phyloP scores from a whole-genome alignment of 78 protist genomes.

The Tieghemostelium lacteum region DNA sequence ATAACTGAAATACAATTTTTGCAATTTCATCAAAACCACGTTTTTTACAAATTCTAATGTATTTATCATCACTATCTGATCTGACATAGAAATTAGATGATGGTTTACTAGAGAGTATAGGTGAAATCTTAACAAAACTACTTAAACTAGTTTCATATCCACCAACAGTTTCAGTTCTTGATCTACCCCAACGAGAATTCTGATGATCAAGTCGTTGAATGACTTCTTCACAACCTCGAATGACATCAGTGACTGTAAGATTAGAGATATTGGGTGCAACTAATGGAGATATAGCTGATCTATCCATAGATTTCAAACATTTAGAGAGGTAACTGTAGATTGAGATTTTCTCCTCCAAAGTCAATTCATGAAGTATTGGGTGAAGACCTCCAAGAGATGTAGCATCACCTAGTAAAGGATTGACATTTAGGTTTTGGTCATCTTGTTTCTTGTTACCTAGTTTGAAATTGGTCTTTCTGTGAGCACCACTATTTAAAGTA shows the following conservation, averaged over 20 bases:
- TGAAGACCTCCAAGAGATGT: conserved; percentile 36
- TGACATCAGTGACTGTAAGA: conserved; percentile 26
- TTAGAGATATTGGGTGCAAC: conserved; percentile 19
- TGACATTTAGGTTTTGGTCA: neutral
- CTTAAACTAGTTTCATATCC: too few species aligned
- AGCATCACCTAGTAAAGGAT: neutral
- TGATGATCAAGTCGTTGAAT: conserved; percentile 9
- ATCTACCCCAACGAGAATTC: conserved; percentile 2
- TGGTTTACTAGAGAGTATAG: neutral
- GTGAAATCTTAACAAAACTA: neutral
- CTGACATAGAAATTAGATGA: neutral
- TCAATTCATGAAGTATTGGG: conserved; percentile 38
- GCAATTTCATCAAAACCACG: conserved; percentile 19
- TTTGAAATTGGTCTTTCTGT: neutral
- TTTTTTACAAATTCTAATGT: neutral
- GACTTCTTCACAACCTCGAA: conserved; percentile 59
- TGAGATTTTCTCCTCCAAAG: conserved; percentile 22
- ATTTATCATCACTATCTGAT: neutral
- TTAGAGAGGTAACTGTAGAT: conserved; percentile 3
- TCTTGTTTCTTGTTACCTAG: neutral
- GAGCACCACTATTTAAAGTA: neutral
- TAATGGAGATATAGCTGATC: conserved; percentile 54
- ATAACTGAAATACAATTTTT: neutral
- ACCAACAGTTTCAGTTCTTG: conserved; percentile 27
- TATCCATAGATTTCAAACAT: conserved; percentile 64